A percentile compares a stretch with the other conserved stretches of the same genome.
phyloP scores from a whole-genome alignment of 2,329 filamentous ascomycete genomes.

The Epichloe sp. region DNA sequence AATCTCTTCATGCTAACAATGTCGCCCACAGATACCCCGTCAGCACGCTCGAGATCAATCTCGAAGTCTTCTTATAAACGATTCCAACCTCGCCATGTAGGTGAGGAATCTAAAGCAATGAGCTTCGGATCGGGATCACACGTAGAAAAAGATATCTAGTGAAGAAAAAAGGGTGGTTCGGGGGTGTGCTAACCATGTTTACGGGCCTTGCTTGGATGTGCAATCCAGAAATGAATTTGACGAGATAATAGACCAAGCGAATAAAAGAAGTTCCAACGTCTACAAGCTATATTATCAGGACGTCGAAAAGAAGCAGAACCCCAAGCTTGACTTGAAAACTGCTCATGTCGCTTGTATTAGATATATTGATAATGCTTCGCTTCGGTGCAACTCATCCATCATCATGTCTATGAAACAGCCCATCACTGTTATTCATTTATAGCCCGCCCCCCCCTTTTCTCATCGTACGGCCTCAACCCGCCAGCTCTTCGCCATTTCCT shows the following conservation, averaged over 20 bases:
- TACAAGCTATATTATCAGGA: not conserved
- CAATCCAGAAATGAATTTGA: constrained; percentile 10
- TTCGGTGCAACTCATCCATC: not conserved
- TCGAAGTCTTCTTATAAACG: constrained; percentile 73
- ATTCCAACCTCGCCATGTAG: not conserved
- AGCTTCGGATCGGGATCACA: not conserved
- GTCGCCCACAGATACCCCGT: constrained; percentile 57
- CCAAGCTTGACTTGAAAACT: not conserved
- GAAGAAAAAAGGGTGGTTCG: too few species aligned
- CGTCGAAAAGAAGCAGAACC: not conserved
- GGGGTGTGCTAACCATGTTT: not conserved
- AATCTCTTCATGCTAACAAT: not conserved
- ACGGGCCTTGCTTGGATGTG: not conserved
- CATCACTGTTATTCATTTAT: not conserved
- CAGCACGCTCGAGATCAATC: constrained; percentile 86
- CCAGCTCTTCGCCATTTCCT: not conserved
- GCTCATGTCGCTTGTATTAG: not conserved
- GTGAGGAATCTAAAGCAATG: constrained; percentile 1
- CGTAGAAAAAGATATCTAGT: too few species aligned
- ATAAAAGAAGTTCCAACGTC: not conserved
- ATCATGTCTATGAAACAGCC: not conserved
- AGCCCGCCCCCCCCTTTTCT: too few species aligned
- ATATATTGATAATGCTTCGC: not conserved
- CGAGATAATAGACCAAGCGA: constrained; percentile 13
- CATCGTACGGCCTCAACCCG: not conserved